Evolutionary conservation across 208 protist genomes (phyloP).

Genomic region (Herpetomonas muscarum): DNA sequence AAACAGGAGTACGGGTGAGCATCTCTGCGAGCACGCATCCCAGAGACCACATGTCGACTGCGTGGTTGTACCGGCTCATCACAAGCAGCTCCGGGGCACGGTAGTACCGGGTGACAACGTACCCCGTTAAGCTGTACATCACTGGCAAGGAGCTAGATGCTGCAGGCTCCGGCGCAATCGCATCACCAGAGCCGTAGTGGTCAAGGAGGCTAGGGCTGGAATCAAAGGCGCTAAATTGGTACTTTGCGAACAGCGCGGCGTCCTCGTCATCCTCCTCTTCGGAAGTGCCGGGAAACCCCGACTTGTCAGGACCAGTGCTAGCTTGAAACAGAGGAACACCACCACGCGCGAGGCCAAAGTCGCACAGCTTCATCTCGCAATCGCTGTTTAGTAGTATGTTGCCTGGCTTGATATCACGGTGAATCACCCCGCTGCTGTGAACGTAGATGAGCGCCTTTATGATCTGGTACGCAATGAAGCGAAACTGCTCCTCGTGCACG

Average conservation of each 20-base stretch:
- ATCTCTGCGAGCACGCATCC: conserved; percentile 70
- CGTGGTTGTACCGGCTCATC: conserved; percentile 87
- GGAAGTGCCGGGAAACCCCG: not conserved
- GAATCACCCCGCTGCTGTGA: conserved; percentile 65
- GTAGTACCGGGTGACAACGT: conserved; percentile 97
- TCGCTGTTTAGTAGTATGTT: conserved; percentile 70
- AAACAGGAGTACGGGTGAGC: conserved; percentile 93
- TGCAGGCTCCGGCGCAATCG: not conserved
- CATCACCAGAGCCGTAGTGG: no score
- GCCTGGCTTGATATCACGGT: conserved; percentile 79
- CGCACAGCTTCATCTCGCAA: conserved; percentile 65
- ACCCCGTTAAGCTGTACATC: conserved; percentile 85
- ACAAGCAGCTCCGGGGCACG: conserved; percentile 96
- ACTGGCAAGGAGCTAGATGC: not conserved
- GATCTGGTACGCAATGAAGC: conserved; percentile 95
- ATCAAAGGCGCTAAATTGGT: not conserved
- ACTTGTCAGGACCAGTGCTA: not conserved
- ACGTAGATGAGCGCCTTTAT: conserved; percentile 72
- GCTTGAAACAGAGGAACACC: conserved; percentile 20
- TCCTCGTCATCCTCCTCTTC: not conserved
- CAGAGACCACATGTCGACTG: conserved; percentile 83
- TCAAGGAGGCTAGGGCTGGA: no score
- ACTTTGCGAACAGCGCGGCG: not conserved
- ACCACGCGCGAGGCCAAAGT: conserved; percentile 72
- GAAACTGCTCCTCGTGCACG: conserved; percentile 92